Evolutionary conservation across 192 early-diverging fungal species (phyloP).

Genomic region (Backusella tuberculispora): DNA sequence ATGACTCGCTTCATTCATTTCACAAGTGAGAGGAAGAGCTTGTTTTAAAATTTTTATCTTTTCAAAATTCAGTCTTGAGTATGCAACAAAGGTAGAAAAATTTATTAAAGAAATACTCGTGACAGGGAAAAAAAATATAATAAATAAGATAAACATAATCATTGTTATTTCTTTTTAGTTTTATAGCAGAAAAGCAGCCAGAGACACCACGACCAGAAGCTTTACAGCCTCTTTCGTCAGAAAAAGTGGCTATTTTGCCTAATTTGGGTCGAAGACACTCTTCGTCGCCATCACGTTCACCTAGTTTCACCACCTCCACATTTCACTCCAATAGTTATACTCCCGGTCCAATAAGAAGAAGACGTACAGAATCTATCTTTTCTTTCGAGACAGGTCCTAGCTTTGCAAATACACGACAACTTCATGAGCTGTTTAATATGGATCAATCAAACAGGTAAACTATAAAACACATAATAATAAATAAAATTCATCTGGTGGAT

Average conservation of each 20-base stretch:
- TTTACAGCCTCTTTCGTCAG: neutral
- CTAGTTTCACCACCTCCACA: slow-evolving; percentile 28
- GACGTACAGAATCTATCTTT: slow-evolving; percentile 47
- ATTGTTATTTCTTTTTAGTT: neutral
- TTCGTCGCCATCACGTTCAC: slow-evolving; percentile 18
- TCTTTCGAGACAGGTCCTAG: slow-evolving; percentile 65
- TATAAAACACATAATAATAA: neutral
- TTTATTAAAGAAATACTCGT: neutral
- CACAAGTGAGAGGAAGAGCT: neutral
- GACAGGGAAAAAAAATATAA: too few species aligned
- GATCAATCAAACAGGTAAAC: slow-evolving; percentile 57
- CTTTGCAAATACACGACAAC: slow-evolving; percentile 70
- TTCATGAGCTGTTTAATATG: slow-evolving; percentile 65
- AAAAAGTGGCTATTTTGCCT: slow-evolving; percentile 6
- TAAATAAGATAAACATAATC: too few species aligned
- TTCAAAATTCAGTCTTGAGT: neutral
- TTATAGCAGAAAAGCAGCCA: slow-evolving; percentile 34
- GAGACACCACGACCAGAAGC: slow-evolving; percentile 36
- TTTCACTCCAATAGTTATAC: slow-evolving; percentile 35
- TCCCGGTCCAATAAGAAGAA: slow-evolving; percentile 32
- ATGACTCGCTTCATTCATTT: neutral
- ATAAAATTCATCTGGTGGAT: too few species aligned
- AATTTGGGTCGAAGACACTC: slow-evolving; percentile 23
- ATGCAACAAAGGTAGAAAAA: neutral
- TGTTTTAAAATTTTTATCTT: neutral